Evolutionary conservation across 306 rosid species (phyloP).

Genomic region (Malus domestica): ASM211411v1 NC_041791.1:5946501-5947000

Average conservation of each 20-base stretch:
- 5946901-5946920: no score
- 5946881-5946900: no score
- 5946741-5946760: no score
- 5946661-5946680: not conserved
- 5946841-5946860: no score
- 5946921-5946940: no score
- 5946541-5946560: not conserved
- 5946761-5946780: not conserved
- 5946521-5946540: no score
- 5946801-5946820: not conserved
- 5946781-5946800: not conserved
- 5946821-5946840: not conserved
- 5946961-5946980: no score
- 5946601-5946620: not conserved
- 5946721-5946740: no score
- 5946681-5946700: not conserved
- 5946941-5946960: no score
- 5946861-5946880: no score
- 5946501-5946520: no score
- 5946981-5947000: no score
- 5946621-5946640: not conserved
- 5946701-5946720: not conserved
- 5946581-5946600: not conserved
- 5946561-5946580: not conserved
- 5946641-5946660: not conserved